These are phyloP conservation scores for Neostapfia colusana DNA, from an alignment of 176 grass and related monocot species.

Conservation along the genomic window DNA sequence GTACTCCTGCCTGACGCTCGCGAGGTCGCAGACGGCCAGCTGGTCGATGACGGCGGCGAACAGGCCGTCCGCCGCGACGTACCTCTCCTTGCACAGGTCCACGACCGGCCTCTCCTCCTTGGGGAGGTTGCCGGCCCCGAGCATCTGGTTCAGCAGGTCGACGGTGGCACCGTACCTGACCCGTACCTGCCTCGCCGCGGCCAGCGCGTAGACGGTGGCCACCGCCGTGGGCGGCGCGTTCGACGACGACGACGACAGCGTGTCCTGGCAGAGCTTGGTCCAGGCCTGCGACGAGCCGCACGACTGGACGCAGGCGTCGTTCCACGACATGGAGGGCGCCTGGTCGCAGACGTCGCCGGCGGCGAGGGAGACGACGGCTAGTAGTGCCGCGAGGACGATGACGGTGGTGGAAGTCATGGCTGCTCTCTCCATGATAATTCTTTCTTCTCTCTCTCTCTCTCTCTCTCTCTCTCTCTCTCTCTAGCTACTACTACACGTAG, in stretches of 20 bases:
- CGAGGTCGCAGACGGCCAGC: background rate
- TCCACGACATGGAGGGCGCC: background rate
- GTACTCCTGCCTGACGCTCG: background rate
- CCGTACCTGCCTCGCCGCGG: background rate
- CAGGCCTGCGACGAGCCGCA: background rate
- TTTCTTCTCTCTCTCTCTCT: too few species aligned
- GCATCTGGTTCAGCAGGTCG: background rate
- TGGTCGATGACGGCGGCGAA: background rate
- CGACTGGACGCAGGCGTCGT: background rate
- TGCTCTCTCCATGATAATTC: background rate
- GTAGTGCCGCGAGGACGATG: background rate
- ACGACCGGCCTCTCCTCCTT: background rate
- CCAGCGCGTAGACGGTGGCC: background rate
- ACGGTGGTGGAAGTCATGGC: too few species aligned
- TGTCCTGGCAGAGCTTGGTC: slow-evolving; percentile 21
- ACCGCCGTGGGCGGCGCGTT: background rate
- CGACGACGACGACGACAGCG: background rate
- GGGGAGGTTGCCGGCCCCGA: background rate
- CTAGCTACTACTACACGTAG: background rate
- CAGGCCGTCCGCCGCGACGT: background rate
- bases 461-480: too few species aligned
- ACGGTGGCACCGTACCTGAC: background rate
- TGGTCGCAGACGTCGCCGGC: background rate
- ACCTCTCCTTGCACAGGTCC: background rate
- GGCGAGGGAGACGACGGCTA: background rate